These are phyloP conservation scores for Paramecium sonneborni DNA, from an alignment of 73 alveolate species.

Conservation along the genomic window DNA sequence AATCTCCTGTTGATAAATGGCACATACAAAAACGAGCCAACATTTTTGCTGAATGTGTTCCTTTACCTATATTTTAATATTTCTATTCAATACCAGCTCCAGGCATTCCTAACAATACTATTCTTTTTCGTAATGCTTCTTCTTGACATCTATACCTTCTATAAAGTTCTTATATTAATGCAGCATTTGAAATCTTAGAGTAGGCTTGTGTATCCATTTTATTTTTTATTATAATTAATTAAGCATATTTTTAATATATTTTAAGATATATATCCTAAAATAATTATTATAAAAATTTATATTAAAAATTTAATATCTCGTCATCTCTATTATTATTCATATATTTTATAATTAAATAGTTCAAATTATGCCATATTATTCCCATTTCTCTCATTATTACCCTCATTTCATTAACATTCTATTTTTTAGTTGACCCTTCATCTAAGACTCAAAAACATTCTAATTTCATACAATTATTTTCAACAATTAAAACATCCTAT, in stretches of 20 bases:
- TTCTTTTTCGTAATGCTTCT: neutral
- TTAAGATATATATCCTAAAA: conserved; percentile 10
- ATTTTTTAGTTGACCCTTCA: neutral
- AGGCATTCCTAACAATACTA: conserved; percentile 50
- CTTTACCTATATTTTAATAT: conserved; percentile 30
- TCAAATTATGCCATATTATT: neutral
- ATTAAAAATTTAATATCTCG: conserved; percentile 1
- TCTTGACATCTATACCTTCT: conserved; percentile 38
- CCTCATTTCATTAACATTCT: neutral
- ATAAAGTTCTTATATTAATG: conserved; percentile 9
- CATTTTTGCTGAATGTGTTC: conserved; percentile 66
- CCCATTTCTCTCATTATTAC: neutral
- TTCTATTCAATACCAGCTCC: conserved; percentile 32
- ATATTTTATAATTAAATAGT: neutral
- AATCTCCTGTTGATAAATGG: conserved; percentile 86
- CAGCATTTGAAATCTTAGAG: conserved; percentile 30
- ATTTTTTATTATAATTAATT: neutral
- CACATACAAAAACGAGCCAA: conserved; percentile 60
- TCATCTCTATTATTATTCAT: neutral
- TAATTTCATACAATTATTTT: no score
- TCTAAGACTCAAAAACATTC: neutral
- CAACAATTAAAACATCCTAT: no score
- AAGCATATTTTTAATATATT: neutral
- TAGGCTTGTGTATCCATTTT: conserved; percentile 19
- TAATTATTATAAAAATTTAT: conserved; percentile 19